Conservation (phyloP, 805 yeast genomes). For the Hanseniaspora nectarophila region DNA sequence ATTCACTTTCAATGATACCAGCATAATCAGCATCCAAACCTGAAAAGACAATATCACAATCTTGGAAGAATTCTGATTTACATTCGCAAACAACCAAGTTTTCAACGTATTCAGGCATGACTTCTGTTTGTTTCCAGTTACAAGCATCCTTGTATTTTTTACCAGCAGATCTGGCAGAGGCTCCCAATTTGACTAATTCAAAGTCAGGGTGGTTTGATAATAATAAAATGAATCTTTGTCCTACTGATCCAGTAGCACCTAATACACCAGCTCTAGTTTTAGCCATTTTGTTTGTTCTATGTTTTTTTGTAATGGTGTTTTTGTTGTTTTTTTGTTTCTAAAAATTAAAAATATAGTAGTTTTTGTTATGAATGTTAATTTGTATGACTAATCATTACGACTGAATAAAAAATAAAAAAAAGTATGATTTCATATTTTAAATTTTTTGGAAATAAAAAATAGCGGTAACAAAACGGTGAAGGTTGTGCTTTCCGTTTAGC, state of each 20-base stretch:
- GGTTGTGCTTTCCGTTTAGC: no score
- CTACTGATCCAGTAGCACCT: constrained; percentile 97
- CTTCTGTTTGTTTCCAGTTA: constrained; percentile 84
- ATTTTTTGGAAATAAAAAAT: no score
- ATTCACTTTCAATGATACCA: constrained; percentile 79
- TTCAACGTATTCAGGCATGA: constrained; percentile 59
- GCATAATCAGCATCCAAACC: constrained; percentile 91
- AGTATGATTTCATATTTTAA: no score
- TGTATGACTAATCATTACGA: no score
- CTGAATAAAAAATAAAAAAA: no score
- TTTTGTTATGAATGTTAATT: no score
- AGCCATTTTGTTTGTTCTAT: constrained; percentile 6
- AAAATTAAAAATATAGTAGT: no score
- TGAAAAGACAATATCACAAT: constrained; percentile 88
- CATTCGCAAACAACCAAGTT: constrained; percentile 65
- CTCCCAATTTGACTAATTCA: constrained; percentile 75
- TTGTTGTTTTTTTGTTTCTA: neutral
- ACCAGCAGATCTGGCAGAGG: constrained; percentile 89
- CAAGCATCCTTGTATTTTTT: constrained; percentile 74
- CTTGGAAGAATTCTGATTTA: constrained; percentile 59
- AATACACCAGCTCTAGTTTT: constrained; percentile 63
- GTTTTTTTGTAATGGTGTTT: neutral
- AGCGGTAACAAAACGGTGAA: no score
- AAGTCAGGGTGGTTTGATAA: constrained; percentile 82
- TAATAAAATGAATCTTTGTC: constrained; percentile 84